phyloP scores from a whole-genome alignment of 345 rosid species.

The Gossypium arboreum region DNA sequence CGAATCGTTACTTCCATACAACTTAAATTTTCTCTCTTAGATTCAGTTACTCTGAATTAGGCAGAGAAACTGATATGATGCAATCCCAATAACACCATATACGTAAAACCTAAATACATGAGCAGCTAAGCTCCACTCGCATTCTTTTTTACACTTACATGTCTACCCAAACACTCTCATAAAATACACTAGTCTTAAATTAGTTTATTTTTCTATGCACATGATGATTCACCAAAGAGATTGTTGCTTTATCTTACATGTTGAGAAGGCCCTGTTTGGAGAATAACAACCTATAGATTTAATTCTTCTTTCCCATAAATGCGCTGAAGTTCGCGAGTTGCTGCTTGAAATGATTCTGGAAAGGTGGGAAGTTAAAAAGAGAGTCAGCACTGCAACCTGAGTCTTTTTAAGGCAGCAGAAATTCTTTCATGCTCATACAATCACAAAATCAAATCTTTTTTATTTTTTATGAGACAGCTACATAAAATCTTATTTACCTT shows the following conservation, averaged over 20 bases:
- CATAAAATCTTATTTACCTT: constrained; percentile 42
- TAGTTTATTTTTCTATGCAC: constrained; percentile 18
- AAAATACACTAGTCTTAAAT: not conserved
- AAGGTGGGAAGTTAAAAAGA: not conserved
- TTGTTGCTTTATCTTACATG: constrained; percentile 13
- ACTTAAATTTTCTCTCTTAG: not conserved
- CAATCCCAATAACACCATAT: not conserved
- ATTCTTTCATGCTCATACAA: not conserved
- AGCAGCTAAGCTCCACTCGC: not conserved
- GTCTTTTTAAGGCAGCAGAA: not conserved
- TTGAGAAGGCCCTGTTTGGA: not conserved
- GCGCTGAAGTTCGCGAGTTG: constrained; percentile 87
- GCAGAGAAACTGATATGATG: not conserved
- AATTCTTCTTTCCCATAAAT: constrained; percentile 79
- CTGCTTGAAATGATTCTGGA: constrained; percentile 84
- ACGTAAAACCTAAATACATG: not conserved
- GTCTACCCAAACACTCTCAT: not conserved
- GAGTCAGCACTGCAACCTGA: not conserved
- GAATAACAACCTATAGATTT: constrained; percentile 26
- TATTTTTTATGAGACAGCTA: no score
- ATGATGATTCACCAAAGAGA: constrained; percentile 1
- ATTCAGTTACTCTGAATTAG: not conserved
- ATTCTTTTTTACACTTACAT: not conserved
- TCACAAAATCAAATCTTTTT: constrained; percentile 8
- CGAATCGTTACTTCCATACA: not conserved